Evolutionary conservation across 192 early-diverging fungal species (phyloP).

Genomic region (Backusella westeae): DNA sequence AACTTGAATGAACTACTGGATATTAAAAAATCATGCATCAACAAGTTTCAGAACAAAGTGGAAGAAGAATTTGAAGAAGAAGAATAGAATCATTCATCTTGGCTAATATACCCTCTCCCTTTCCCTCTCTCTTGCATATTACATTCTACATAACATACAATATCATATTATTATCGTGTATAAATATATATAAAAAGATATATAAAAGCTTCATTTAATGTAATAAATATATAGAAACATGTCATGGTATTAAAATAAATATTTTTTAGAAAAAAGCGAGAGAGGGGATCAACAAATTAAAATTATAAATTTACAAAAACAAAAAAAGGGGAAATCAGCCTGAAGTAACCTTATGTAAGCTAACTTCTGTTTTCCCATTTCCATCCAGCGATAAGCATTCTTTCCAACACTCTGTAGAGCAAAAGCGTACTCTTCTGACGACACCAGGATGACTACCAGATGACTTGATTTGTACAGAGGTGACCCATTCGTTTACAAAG

Average conservation of each 20-base stretch:
- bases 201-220: background rate
- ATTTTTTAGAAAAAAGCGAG: background rate
- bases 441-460: constrained; percentile 50
- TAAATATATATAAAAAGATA: background rate
- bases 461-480: constrained; percentile 48
- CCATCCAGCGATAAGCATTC: background rate
- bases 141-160: background rate
- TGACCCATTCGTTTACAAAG: constrained; percentile 55
- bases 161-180: background rate
- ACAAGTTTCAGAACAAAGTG: constrained; percentile 17
- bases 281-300: background rate
- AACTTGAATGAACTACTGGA: constrained; percentile 23
- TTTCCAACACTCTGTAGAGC: constrained; percentile 41
- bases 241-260: background rate
- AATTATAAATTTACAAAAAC: background rate
- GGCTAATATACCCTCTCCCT: background rate
- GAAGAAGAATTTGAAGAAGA: constrained; percentile 10
- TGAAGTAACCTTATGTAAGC: background rate
- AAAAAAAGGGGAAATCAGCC: background rate
- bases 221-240: background rate
- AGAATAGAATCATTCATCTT: background rate
- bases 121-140: background rate
- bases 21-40: constrained; percentile 17
- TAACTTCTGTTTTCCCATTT: background rate
- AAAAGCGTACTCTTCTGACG: constrained; percentile 48